Evolutionary conservation across 2,329 filamentous ascomycete species (phyloP).

Genomic region (Chaetoscypha palmicola): DNA sequence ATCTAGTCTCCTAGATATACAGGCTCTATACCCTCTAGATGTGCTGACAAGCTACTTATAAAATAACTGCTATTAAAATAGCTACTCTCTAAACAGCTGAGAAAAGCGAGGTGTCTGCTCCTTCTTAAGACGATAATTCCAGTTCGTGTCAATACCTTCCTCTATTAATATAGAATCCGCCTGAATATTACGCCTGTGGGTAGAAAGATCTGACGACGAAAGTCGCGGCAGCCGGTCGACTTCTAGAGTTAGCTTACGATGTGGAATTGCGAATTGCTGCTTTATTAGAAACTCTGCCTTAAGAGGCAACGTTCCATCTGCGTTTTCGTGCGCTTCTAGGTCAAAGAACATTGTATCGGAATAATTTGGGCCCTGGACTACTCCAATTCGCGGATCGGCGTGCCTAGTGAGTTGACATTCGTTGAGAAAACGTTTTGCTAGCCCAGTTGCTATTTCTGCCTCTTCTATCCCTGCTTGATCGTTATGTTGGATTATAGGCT

Average conservation of each 20-base stretch:
- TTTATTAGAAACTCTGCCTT: constrained; percentile 36
- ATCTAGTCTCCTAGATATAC: no score
- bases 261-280: constrained; percentile 37
- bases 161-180: constrained; percentile 14
- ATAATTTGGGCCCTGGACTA: constrained; percentile 50
- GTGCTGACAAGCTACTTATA: no score
- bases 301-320: constrained; percentile 39
- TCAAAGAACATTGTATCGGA: constrained; percentile 39
- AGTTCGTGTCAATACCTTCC: constrained; percentile 7
- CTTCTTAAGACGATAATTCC: constrained; percentile 9
- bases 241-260: constrained; percentile 11
- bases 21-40: no score
- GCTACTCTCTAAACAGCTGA: not conserved
- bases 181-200: constrained; percentile 5
- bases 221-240: constrained; percentile 4
- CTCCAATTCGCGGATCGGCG: constrained; percentile 44
- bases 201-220: not conserved
- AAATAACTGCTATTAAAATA: no score
- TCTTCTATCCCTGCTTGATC: not conserved
- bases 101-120: constrained; percentile 5
- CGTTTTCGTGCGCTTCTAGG: constrained; percentile 41
- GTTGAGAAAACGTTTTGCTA: constrained; percentile 34
- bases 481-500: constrained; percentile 1
- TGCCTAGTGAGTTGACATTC: constrained; percentile 37
- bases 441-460: not conserved